Percentiles rank a stretch among this genome's conserved stretches.
These are phyloP conservation scores for Globisporangium spinosum DNA, from an alignment of 352 stramenopile genomes.

Conservation along the genomic window DNA sequence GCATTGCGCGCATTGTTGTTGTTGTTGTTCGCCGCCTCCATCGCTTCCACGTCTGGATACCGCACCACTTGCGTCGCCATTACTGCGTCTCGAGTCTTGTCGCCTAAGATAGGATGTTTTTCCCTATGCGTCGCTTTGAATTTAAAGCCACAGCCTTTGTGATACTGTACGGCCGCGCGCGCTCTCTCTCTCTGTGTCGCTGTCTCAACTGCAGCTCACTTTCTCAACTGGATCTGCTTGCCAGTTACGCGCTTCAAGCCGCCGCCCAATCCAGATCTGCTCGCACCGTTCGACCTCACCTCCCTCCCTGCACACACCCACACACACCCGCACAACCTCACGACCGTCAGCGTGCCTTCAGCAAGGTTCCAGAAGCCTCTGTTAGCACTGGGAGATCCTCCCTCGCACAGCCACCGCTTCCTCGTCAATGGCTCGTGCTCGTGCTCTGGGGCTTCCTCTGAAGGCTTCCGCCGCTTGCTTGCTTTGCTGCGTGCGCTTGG, in stretches of 20 bases:
- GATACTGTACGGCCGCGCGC: neutral
- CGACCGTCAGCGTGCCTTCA: neutral
- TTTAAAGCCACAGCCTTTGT: no score
- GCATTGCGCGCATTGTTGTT: neutral
- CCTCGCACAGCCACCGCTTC: neutral
- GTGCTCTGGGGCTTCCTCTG: neutral
- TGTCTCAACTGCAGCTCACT: neutral
- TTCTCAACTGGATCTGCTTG: neutral
- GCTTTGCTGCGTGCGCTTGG: constrained; percentile 1
- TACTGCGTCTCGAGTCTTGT: neutral
- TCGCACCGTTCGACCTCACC: no score
- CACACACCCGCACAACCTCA: no score
- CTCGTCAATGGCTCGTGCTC: neutral
- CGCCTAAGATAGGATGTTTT: no score
- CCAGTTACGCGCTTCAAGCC: neutral
- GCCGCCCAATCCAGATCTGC: no score
- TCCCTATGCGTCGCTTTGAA: no score
- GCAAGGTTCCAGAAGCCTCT: neutral
- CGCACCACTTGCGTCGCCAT: constrained; percentile 12
- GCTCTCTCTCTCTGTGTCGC: neutral
- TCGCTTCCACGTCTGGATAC: constrained; percentile 5
- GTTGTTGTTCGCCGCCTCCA: neutral
- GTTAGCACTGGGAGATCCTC: neutral
- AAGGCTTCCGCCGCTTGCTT: neutral
- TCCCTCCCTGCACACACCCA: no score